Base-by-base conservation (phyloP, 345 rosid species). In the Syzygium oleosum region DNA sequence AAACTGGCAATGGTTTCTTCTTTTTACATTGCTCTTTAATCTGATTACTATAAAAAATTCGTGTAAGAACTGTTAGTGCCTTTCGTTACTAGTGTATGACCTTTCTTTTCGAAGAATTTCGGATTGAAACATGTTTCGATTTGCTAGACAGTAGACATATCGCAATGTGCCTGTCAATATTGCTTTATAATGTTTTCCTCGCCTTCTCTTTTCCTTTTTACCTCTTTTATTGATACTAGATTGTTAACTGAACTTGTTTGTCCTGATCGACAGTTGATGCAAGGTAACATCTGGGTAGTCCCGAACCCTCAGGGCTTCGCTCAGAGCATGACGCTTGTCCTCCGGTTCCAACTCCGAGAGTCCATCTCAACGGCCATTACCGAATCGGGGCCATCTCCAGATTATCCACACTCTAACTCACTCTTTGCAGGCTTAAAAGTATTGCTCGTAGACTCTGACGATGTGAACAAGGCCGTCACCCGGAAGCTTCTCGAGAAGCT, bases 401-500 rank as follows among this genome's bases (percentile, higher is more conserved):
- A 95, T 51, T 94, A 95, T 86, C 87, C 96, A 19, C 89, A 87
- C 87, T 92, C 97, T 4, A 90, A 93, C 92, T 91, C 98, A 31
- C 46, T 93, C 53, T 94, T 98, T 87, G 91, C 92, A 88, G 96
- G 96, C 84, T 78, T 96, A 89, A 97, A 94, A 88, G 95, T 98
- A 53, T 83, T 98, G 84, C 89, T 98, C 34, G 97, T 93, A 13
- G 99, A 98, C 84, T 89, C 94, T 34, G 97, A 96, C 86, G 95
- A 94, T 84, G 86, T 91, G n/a, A 96, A 95, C 91, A 90, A 96
- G 85, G 95, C 93, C 17, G 98, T 98, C 88, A 95, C 97, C 1
- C 91, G 94, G 86, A 96, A 94, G 90, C 94, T 95, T 51, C 95
- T 98, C 19, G 96, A 94, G 88, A 98, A 93, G 92, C 93, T 98